Conservation (phyloP, 1,139 yeast genomes). For the Candida frijolesensis region DNA sequence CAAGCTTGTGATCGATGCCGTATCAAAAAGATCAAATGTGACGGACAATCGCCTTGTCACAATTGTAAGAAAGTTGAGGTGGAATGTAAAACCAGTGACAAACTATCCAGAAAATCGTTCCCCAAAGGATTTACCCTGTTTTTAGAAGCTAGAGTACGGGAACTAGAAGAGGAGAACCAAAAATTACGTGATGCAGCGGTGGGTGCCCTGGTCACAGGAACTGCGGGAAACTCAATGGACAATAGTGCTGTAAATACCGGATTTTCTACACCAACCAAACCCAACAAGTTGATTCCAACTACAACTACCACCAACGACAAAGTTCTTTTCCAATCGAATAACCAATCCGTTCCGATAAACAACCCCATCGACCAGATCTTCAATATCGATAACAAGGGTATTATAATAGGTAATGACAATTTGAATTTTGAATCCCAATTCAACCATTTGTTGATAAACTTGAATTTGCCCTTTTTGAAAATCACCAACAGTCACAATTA, state of each 20-base stretch:
- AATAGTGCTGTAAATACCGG: background rate
- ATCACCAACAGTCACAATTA: constrained; percentile 51
- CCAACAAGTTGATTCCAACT: constrained; percentile 12
- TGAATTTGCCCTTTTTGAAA: constrained; percentile 48
- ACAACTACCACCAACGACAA: constrained; percentile 18
- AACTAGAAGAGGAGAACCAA: constrained; percentile 60
- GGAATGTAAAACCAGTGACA: constrained; percentile 72
- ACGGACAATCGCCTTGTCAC: constrained; percentile 70
- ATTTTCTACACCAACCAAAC: constrained; percentile 2
- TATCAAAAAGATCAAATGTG: constrained; percentile 75
- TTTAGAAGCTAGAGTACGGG: constrained; percentile 61
- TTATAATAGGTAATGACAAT: constrained; percentile 52
- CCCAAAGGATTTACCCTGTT: constrained; percentile 80
- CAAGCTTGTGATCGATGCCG: constrained; percentile 85
- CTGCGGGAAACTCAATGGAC: background rate
- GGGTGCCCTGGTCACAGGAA: constrained; percentile 10
- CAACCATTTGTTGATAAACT: constrained; percentile 47
- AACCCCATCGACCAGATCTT: constrained; percentile 53
- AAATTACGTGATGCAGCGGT: constrained; percentile 28
- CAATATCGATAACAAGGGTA: constrained; percentile 47
- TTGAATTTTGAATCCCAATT: constrained; percentile 52
- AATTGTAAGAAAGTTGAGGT: constrained; percentile 66
- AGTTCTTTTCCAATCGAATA: constrained; percentile 17
- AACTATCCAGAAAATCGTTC: constrained; percentile 69
- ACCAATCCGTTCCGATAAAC: constrained; percentile 34